phyloP scores from a whole-genome alignment of 805 yeast species.

The Metschnikowia gelsemii region DNA sequence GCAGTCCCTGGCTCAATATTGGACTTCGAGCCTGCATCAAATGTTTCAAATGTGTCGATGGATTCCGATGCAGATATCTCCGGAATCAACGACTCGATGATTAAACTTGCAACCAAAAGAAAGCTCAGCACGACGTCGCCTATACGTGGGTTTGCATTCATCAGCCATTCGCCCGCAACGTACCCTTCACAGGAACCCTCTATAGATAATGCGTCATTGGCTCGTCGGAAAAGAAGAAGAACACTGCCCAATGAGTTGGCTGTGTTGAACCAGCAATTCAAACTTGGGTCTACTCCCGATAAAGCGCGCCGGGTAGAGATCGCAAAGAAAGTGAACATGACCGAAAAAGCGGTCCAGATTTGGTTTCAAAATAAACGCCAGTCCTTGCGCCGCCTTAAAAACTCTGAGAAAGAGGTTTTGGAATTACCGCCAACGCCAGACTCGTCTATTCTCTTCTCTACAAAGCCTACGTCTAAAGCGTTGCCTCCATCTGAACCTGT shows the following conservation, averaged over 20 bases:
- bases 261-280: conserved; percentile 78
- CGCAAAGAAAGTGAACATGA: conserved; percentile 81
- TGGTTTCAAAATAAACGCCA: conserved; percentile 98
- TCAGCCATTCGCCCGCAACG: conserved; percentile 88
- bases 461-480: conserved; percentile 6
- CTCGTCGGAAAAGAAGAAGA: conserved; percentile 92
- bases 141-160: conserved; percentile 67
- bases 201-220: conserved; percentile 88
- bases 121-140: conserved; percentile 16
- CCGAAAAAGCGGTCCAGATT: conserved; percentile 96
- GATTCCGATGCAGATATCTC: conserved; percentile 17
- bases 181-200: conserved; percentile 79
- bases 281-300: conserved; percentile 76
- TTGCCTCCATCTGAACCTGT: conserved; percentile 3
- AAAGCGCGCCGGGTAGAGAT: conserved; percentile 72
- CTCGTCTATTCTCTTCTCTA: conserved; percentile 6
- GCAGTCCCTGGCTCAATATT: neutral
- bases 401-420: conserved; percentile 40
- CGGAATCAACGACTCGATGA: conserved; percentile 12
- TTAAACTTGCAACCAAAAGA: conserved; percentile 28
- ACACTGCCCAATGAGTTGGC: conserved; percentile 85
- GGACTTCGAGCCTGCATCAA: too few relatives aligned
- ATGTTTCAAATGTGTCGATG: conserved; percentile 3
- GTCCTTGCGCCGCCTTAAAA: conserved; percentile 56
- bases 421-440: conserved; percentile 45